phyloP scores from a whole-genome alignment of 768 basidiomycete genomes.

The Agaricus subrufescens region DNA sequence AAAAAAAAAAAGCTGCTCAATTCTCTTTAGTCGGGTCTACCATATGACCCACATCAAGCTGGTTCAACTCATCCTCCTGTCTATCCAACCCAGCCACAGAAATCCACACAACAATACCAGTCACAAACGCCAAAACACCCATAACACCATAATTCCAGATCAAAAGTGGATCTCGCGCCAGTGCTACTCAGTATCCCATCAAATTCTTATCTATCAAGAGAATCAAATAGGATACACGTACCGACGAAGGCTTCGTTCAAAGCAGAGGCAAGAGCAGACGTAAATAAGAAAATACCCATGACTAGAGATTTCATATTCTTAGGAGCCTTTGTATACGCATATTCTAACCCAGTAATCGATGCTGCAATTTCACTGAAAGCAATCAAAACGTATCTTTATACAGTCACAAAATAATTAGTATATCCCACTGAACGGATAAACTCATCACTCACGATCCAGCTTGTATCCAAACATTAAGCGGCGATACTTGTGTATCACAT shows the following conservation, averaged over 20 bases:
- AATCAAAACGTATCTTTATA: conserved; percentile 50
- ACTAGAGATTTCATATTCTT: conserved; percentile 85
- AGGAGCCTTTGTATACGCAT: conserved; percentile 85
- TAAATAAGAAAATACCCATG: conserved; percentile 65
- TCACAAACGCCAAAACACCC: conserved; percentile 47
- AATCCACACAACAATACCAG: conserved; percentile 54
- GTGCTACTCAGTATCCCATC: conserved; percentile 27
- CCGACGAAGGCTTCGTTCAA: conserved; percentile 70
- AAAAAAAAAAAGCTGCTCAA: neutral
- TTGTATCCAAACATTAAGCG: conserved; percentile 77
- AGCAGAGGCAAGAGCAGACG: conserved; percentile 53
- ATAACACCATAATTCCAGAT: conserved; percentile 71
- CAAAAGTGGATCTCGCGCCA: conserved; percentile 67
- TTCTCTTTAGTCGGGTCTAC: neutral
- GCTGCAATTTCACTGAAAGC: conserved; percentile 76
- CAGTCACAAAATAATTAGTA: no score
- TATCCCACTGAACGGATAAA: no score
- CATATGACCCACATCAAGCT: conserved; percentile 14
- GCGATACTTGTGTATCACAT: conserved; percentile 48
- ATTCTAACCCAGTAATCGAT: conserved; percentile 79
- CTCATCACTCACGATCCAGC: conserved; percentile 49
- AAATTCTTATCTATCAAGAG: no score
- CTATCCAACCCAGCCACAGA: conserved; percentile 52
- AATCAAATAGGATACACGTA: conserved; percentile 24
- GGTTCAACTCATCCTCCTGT: conserved; percentile 61